Conservation (phyloP, 768 basidiomycete species). For the Clathrus columnatus region DNA sequence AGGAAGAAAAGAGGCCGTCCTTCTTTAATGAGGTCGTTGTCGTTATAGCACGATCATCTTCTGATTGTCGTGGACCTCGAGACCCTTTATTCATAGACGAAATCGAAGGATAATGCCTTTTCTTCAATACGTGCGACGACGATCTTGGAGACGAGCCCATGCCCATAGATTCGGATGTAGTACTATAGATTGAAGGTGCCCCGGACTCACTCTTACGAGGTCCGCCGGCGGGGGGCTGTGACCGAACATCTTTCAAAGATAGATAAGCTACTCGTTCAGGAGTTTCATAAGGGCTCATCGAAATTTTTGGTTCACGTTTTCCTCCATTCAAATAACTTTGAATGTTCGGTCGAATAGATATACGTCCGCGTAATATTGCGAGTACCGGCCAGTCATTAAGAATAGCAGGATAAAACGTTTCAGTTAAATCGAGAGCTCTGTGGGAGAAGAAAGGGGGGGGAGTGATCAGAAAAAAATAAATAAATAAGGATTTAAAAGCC, state of each 20-base stretch:
- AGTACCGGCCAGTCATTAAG: conserved; percentile 1
- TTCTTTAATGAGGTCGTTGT: no score
- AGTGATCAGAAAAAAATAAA: background rate
- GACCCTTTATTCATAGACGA: background rate
- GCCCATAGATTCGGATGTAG: background rate
- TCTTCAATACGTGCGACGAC: background rate
- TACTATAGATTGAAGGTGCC: background rate
- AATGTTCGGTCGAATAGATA: background rate
- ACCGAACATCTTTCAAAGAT: background rate
- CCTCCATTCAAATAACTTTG: background rate
- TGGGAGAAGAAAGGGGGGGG: background rate
- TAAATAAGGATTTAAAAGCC: background rate
- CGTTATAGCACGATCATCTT: no score
- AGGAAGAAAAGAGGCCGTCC: no score
- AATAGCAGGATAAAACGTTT: background rate
- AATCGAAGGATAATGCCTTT: background rate
- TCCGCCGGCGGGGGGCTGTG: no score
- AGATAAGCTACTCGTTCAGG: background rate
- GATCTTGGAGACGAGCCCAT: background rate
- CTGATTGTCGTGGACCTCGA: no score
- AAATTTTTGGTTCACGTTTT: background rate
- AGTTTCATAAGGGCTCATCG: background rate
- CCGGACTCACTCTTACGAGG: background rate
- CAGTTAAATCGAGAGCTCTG: conserved; percentile 1
- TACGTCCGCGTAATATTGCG: background rate